A percentile compares a stretch with the other conserved stretches of the same genome.
These are phyloP conservation scores for Leishmania braziliensis DNA, from an alignment of 208 protist species.

Conservation along the genomic window DNA sequence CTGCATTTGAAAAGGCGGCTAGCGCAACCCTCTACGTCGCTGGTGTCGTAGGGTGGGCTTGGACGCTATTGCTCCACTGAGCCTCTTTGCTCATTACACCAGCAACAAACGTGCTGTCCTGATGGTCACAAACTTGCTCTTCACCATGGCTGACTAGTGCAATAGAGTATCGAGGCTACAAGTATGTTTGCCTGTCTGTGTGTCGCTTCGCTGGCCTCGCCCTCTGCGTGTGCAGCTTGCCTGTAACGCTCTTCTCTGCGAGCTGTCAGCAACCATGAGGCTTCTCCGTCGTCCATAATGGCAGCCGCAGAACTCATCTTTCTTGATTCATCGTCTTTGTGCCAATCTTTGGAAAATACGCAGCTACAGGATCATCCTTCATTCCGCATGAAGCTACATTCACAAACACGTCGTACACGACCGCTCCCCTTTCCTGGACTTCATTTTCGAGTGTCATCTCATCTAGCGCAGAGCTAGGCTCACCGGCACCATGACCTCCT, in stretches of 20 bases:
- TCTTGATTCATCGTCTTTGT: background rate
- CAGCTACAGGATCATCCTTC: background rate
- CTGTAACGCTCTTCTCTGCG: background rate
- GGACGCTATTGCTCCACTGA: slow-evolving; percentile 13
- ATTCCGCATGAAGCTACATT: background rate
- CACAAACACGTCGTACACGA: background rate
- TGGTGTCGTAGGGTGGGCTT: slow-evolving; percentile 24
- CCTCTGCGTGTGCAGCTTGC: background rate
- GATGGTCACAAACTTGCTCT: background rate
- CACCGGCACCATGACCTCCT: slow-evolving; percentile 18
- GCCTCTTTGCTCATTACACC: background rate
- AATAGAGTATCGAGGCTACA: background rate
- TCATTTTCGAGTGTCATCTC: background rate
- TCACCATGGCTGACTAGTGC: background rate
- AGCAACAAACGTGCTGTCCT: background rate
- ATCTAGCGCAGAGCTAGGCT: background rate
- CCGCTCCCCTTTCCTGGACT: background rate
- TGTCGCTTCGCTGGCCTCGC: background rate
- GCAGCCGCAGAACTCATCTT: too few relatives aligned
- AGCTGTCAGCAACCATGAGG: background rate
- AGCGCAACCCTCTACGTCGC: slow-evolving; percentile 18
- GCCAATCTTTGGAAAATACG: too few relatives aligned
- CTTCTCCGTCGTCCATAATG: background rate
- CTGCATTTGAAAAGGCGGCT: background rate
- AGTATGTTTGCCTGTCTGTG: background rate